Base-by-base conservation (phyloP, 192 early-diverging fungal genomes). In the Pilaira anomala region DNA sequence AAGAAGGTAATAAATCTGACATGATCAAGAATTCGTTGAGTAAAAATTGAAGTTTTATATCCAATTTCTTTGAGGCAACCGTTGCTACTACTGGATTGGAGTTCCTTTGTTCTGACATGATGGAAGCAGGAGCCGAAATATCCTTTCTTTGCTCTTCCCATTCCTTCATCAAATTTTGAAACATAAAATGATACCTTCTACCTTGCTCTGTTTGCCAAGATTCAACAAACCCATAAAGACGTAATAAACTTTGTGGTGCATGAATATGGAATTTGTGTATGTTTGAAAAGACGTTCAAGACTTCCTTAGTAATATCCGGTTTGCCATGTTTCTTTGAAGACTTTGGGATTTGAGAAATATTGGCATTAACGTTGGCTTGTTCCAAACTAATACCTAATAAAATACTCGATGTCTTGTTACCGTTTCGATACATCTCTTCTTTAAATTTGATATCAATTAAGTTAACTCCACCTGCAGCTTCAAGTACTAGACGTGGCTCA, bases 171-270 rank as follows among this genome's bases (percentile, higher is more conserved):
- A 91, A 62, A 5, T 79, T 83, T 53, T 88, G 84, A 66, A 89
- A 84, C 62, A 90, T 68, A 63, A 90, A 87, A 60, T 88, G 85
- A 68, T 87, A 89, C 11, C 71, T 66, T 33, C 77, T 69, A 33
- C 80, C 68, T 45, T 85, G 81, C 53, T 90, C 87, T 26, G 83
- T 82, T 0, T 82, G 73, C 91, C 91, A 93, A 29, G 87, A 83
- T 55, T 88, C 87, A n/a, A 90, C 74, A 67, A 93, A 91, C 3
- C 78, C 70, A 51, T 90, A 86, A 11, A 93, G 48, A 42, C 85
- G 85, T n/a, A 93, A 60, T 12, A 93, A 67, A 57, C 87, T 90
- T 45, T 84, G 76, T 6, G 84, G 86, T 0, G 83, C 58, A 30
- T 74, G 67, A 30, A 86, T 52, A 26, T 70, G 58, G 24, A 86